Conservation (phyloP, 331 rosid species). For the Dryas integrifolia region DNA sequence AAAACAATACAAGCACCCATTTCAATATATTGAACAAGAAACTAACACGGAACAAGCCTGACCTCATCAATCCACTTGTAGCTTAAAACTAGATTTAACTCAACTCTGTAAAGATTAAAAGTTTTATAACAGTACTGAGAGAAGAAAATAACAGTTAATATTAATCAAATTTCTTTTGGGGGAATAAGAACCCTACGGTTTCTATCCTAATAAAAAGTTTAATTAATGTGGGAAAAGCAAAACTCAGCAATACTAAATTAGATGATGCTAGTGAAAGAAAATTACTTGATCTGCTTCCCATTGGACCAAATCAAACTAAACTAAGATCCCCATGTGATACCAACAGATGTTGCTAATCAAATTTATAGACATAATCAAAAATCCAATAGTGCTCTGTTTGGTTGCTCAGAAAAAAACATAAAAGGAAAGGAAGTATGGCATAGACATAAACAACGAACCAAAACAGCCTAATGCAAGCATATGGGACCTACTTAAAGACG, state of each 20-base stretch:
- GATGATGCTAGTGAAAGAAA: not conserved
- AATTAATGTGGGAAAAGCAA: slow-evolving; percentile 5
- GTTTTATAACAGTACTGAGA: not conserved
- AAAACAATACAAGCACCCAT: slow-evolving; percentile 14
- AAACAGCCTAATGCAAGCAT: slow-evolving; percentile 4
- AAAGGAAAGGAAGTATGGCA: not conserved
- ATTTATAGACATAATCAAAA: not conserved
- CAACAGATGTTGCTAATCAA: not conserved
- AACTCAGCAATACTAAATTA: not conserved
- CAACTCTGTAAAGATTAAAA: not conserved
- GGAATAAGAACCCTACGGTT: not conserved
- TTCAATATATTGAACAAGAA: not conserved
- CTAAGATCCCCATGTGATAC: slow-evolving; percentile 5
- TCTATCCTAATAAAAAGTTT: slow-evolving; percentile 11
- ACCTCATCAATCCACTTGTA: not conserved
- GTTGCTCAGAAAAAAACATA: not conserved
- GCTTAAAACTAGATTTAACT: not conserved
- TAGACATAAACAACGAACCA: not conserved
- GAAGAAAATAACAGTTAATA: not conserved
- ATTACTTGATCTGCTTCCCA: slow-evolving; percentile 20
- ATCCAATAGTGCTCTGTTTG: slow-evolving; percentile 8
- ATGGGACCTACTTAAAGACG: slow-evolving; percentile 15
- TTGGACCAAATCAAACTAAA: slow-evolving; percentile 9
- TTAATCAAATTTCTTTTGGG: not conserved
- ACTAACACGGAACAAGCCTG: not conserved